Conservation (phyloP, 148 eudicot species). For the Dysphania ambrosioides region DNA sequence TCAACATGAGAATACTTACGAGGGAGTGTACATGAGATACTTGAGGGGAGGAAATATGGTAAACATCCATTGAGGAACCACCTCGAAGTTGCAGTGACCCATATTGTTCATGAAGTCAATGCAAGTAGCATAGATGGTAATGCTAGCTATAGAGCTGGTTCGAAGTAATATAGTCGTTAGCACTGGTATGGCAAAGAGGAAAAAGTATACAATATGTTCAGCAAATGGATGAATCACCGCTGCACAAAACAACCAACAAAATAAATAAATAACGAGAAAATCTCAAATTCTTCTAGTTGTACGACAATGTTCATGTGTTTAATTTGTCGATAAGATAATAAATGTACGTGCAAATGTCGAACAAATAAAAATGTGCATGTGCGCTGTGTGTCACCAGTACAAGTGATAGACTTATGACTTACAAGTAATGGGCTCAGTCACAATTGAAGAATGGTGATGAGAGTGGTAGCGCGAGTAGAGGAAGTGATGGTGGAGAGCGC, state of each 20-base stretch:
- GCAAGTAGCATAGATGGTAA: conserved; percentile 37
- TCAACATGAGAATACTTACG: conserved; percentile 46
- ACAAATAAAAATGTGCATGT: too few relatives aligned
- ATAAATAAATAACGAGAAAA: neutral
- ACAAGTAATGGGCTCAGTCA: conserved; percentile 62
- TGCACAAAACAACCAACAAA: conserved; percentile 14
- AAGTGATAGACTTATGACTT: conserved; percentile 5
- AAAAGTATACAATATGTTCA: conserved; percentile 51
- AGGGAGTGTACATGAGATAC: conserved; percentile 63
- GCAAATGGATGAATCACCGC: conserved; percentile 83
- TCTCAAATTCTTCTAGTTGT: too few relatives aligned
- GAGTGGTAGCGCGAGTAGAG: conserved; percentile 65
- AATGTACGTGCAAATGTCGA: too few relatives aligned
- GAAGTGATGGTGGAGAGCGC: conserved; percentile 66
- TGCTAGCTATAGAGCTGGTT: conserved; percentile 23
- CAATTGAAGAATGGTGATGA: conserved; percentile 60
- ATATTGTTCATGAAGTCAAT: conserved; percentile 68
- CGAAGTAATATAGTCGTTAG: conserved; percentile 23
- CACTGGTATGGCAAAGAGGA: conserved; percentile 53
- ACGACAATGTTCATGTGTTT: too few relatives aligned
- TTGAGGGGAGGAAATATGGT: conserved; percentile 66
- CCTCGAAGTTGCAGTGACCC: conserved; percentile 81
- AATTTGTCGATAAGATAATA: too few relatives aligned
- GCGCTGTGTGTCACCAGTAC: too few relatives aligned
- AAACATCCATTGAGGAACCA: conserved; percentile 51